A percentile compares a stretch with the other conserved stretches of the same genome.
phyloP scores from a whole-genome alignment of 78 protist species.

The Corallochytrium limacisporum region DNA sequence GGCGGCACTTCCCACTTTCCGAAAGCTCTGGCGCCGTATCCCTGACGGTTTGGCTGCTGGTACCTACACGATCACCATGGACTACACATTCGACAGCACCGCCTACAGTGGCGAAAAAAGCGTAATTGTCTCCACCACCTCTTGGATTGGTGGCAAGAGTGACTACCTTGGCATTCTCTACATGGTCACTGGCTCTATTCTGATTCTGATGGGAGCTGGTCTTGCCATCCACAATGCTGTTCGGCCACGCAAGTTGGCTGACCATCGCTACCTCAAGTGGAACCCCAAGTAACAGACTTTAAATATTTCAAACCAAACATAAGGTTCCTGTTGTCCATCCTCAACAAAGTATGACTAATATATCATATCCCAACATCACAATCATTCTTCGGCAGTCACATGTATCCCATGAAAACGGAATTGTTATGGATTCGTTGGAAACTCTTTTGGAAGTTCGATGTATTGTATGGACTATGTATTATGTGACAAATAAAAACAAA shows the following conservation, averaged over 20 bases:
- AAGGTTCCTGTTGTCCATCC: too few relatives aligned
- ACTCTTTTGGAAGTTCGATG: too few relatives aligned
- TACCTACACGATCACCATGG: neutral
- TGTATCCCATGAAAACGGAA: too few relatives aligned
- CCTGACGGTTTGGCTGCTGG: conserved; percentile 40
- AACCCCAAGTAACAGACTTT: too few relatives aligned
- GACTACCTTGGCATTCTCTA: conserved; percentile 73
- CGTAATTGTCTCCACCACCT: conserved; percentile 70
- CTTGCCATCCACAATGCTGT: conserved; percentile 35
- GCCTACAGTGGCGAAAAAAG: conserved; percentile 63
- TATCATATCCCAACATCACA: too few relatives aligned
- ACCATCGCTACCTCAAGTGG: conserved; percentile 32
- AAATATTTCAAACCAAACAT: too few relatives aligned
- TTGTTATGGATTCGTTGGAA: too few relatives aligned
- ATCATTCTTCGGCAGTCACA: too few relatives aligned
- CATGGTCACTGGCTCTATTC: conserved; percentile 58
- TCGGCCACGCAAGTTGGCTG: conserved; percentile 41
- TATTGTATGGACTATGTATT: too few relatives aligned
- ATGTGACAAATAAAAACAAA: too few relatives aligned
- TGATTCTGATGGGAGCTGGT: conserved; percentile 47
- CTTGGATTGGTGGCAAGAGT: conserved; percentile 93
- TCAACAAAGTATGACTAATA: too few relatives aligned
- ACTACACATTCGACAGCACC: conserved; percentile 19
- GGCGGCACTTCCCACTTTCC: conserved; percentile 85
- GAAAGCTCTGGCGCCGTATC: conserved; percentile 69